Evolutionary conservation across 2,329 filamentous ascomycete genomes (phyloP).

Genomic region (Aspergillus texensis): DNA sequence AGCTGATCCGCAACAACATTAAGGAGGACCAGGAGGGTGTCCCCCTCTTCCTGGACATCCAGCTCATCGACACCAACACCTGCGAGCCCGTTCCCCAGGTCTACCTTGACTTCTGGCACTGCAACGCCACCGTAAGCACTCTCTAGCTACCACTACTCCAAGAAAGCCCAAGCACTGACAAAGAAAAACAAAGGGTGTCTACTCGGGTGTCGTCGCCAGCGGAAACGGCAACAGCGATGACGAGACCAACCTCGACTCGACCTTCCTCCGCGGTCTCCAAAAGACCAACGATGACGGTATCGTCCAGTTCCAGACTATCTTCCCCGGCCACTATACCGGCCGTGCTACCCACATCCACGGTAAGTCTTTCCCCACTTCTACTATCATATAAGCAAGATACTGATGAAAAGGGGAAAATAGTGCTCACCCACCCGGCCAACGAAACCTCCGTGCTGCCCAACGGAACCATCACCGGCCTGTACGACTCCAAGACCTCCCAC

Average conservation of each 20-base stretch:
- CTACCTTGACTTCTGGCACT: slow-evolving; percentile 46
- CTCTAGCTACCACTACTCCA: too few species aligned
- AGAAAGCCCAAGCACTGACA: background rate
- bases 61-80: slow-evolving; percentile 45
- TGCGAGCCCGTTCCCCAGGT: slow-evolving; percentile 44
- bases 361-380: slow-evolving; percentile 11
- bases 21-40: slow-evolving; percentile 37
- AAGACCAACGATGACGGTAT: slow-evolving; percentile 46
- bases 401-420: too few species aligned
- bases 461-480: slow-evolving; percentile 54
- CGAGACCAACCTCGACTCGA: slow-evolving; percentile 43
- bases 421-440: slow-evolving; percentile 34
- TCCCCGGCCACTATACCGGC: slow-evolving; percentile 52
- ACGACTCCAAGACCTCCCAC: slow-evolving; percentile 53
- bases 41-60: slow-evolving; percentile 43
- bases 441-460: slow-evolving; percentile 46
- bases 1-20: slow-evolving; percentile 43
- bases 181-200: slow-evolving; percentile 35
- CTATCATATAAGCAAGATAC: too few species aligned
- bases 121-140: slow-evolving; percentile 40
- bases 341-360: slow-evolving; percentile 40
- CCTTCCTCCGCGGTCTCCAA: slow-evolving; percentile 51
- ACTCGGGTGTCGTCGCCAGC: slow-evolving; percentile 40
- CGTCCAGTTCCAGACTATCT: slow-evolving; percentile 45
- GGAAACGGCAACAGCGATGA: slow-evolving; percentile 44